Evolutionary conservation across 305 asterid genomes (phyloP).

Genomic region (Euphrasia arctica): DNA sequence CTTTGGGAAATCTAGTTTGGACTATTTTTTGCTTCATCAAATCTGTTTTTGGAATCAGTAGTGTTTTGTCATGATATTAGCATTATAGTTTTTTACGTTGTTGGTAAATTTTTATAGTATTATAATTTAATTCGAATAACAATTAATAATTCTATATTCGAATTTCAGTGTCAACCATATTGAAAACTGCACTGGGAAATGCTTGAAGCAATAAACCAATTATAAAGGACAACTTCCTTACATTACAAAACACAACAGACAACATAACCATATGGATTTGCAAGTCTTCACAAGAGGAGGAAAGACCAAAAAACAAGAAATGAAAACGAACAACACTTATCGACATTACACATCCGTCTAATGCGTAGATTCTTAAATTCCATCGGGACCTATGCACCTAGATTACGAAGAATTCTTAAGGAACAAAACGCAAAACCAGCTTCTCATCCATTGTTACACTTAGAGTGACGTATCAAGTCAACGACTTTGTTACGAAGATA

Average conservation of each 20-base stretch:
- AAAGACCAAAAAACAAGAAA: too few relatives aligned
- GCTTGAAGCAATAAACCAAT: too few relatives aligned
- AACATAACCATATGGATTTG: constrained; percentile 3
- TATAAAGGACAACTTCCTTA: background rate
- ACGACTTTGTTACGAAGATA: background rate
- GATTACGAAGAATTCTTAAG: constrained; percentile 8
- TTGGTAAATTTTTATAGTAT: too few relatives aligned
- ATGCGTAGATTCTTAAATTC: background rate
- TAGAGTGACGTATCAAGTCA: constrained; percentile 5
- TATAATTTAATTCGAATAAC: too few relatives aligned
- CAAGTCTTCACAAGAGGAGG: constrained; percentile 9
- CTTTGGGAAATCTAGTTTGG: too few relatives aligned
- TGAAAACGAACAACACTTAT: background rate
- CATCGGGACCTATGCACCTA: constrained; percentile 11
- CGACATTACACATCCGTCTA: background rate
- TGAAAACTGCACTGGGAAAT: too few relatives aligned
- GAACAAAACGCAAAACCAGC: constrained; percentile 3
- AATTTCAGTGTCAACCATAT: too few relatives aligned
- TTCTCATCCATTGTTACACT: constrained; percentile 11
- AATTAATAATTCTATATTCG: too few relatives aligned
- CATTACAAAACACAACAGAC: constrained; percentile 18
- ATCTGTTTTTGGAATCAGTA: too few relatives aligned
- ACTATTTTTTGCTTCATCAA: too few relatives aligned
- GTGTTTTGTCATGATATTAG: too few relatives aligned
- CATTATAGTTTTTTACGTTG: too few relatives aligned